Evolutionary conservation across 2,329 filamentous ascomycete genomes (phyloP).

Genomic region (Venturia carpophila): DNA sequence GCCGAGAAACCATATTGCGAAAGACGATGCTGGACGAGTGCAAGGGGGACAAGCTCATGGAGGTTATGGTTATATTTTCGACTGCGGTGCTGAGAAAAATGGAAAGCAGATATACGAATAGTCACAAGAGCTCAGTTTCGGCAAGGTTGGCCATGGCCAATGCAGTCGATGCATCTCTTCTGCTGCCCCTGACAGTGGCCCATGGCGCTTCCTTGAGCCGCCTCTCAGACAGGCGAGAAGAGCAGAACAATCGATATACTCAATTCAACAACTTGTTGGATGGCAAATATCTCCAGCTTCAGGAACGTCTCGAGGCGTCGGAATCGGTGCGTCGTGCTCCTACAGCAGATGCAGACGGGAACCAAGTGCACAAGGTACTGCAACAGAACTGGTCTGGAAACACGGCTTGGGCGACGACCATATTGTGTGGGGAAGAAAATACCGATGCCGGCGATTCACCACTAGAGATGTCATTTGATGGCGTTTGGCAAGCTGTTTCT

Average conservation of each 20-base stretch:
- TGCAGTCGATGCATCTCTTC: conserved; percentile 39
- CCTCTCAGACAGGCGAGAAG: conserved; percentile 52
- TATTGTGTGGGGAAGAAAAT: conserved; percentile 59
- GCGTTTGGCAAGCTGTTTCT: conserved; percentile 62
- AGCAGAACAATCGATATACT: conserved; percentile 49
- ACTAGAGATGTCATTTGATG: conserved; percentile 59
- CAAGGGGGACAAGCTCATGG: conserved; percentile 81
- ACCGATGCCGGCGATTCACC: conserved; percentile 24
- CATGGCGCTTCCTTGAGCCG: conserved; percentile 61
- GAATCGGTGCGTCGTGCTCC: conserved; percentile 26
- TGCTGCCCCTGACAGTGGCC: conserved; percentile 63
- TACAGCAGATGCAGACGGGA: conserved; percentile 29
- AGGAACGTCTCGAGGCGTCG: conserved; percentile 42
- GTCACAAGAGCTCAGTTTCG: conserved; percentile 31
- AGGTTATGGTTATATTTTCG: conserved; percentile 77
- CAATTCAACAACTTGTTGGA: conserved; percentile 59
- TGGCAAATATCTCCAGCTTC: conserved; percentile 53
- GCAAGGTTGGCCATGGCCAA: conserved; percentile 36
- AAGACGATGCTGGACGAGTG: conserved; percentile 98
- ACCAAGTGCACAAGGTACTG: conserved; percentile 49
- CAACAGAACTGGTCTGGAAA: conserved; percentile 73
- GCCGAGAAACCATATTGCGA: conserved; percentile 69
- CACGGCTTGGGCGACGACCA: conserved; percentile 61
- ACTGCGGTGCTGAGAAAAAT: conserved; percentile 70
- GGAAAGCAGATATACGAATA: conserved; percentile 35